Conservation (phyloP, 257 asterid species). For the Schizonepeta tenuifolia region DNA sequence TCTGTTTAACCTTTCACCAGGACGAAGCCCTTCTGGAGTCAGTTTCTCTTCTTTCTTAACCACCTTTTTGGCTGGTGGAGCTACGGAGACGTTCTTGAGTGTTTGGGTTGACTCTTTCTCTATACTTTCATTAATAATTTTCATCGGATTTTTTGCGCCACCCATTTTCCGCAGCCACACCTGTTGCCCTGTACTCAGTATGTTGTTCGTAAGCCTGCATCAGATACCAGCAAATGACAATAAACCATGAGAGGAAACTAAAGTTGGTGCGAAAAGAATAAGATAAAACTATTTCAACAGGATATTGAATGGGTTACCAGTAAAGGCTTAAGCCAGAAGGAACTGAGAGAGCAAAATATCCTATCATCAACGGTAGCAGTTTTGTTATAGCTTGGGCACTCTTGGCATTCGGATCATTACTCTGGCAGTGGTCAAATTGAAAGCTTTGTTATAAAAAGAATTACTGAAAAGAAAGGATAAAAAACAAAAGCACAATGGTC, state of each 20-base stretch:
- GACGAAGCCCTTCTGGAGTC: constrained; percentile 66
- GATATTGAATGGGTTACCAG: constrained; percentile 58
- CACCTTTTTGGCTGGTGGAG: constrained; percentile 44
- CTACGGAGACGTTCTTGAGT: constrained; percentile 54
- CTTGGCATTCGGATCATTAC: constrained; percentile 88
- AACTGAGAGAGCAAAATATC: constrained; percentile 91
- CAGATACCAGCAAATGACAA: constrained; percentile 14
- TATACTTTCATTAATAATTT: constrained; percentile 49
- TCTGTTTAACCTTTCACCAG: constrained; percentile 80
- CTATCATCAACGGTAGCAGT: constrained; percentile 90
- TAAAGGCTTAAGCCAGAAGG: constrained; percentile 98
- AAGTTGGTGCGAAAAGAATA: constrained; percentile 1
- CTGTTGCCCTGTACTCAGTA: constrained; percentile 87
- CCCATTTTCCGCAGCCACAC: constrained; percentile 92
- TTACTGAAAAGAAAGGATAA: background rate
- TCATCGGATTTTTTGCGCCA: constrained; percentile 73
- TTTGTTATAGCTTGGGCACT: constrained; percentile 85
- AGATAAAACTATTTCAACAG: background rate
- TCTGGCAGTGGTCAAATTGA: constrained; percentile 51
- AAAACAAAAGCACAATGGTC: background rate
- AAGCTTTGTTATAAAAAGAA: constrained; percentile 18
- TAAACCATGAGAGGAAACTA: background rate
- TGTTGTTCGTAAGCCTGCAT: constrained; percentile 93
- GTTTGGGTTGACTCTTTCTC: constrained; percentile 54
- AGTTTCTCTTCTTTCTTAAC: constrained; percentile 46